Conservation (phyloP, 2,329 filamentous ascomycete genomes). For the Aspergillus udagawae region DNA sequence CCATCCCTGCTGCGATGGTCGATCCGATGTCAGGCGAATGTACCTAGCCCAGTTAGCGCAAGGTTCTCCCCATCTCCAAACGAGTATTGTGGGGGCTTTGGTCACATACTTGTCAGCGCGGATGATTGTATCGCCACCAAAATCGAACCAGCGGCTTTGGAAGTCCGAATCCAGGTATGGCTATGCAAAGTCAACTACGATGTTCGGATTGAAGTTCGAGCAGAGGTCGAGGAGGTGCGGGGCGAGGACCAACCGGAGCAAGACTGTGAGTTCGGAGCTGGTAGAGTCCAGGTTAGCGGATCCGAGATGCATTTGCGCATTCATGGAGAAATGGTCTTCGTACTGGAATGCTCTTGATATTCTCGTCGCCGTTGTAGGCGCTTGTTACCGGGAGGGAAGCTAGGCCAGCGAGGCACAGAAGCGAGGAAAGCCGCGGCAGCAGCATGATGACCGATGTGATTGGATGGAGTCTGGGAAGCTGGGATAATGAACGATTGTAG, state of each 20-base stretch:
- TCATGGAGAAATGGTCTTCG: slow-evolving; percentile 22
- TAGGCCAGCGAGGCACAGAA: slow-evolving; percentile 33
- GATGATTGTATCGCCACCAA: slow-evolving; percentile 90
- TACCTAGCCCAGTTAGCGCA: slow-evolving; percentile 56
- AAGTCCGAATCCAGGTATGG: slow-evolving; percentile 97
- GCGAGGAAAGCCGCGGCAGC: slow-evolving; percentile 30
- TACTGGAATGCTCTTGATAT: slow-evolving; percentile 65
- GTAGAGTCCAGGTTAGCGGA: slow-evolving; percentile 13
- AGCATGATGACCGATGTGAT: slow-evolving; percentile 23
- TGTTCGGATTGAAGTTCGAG: slow-evolving; percentile 9
- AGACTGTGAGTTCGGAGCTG: slow-evolving; percentile 86
- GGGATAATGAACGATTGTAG: neutral
- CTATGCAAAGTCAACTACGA: slow-evolving; percentile 43
- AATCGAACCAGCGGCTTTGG: slow-evolving; percentile 98
- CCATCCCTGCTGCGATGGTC: slow-evolving; percentile 87
- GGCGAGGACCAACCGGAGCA: slow-evolving; percentile 59
- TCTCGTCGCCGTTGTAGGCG: slow-evolving; percentile 46
- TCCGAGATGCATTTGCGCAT: neutral
- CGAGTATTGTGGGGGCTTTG: neutral
- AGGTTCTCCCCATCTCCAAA: neutral
- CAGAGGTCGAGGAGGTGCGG: slow-evolving; percentile 1
- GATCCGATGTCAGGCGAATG: slow-evolving; percentile 86
- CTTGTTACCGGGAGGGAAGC: slow-evolving; percentile 26
- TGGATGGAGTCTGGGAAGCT: neutral
- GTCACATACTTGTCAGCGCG: slow-evolving; percentile 55